Base-by-base conservation (phyloP, 371 early-diverging fungal species). In the Mortierella sp. region DNA sequence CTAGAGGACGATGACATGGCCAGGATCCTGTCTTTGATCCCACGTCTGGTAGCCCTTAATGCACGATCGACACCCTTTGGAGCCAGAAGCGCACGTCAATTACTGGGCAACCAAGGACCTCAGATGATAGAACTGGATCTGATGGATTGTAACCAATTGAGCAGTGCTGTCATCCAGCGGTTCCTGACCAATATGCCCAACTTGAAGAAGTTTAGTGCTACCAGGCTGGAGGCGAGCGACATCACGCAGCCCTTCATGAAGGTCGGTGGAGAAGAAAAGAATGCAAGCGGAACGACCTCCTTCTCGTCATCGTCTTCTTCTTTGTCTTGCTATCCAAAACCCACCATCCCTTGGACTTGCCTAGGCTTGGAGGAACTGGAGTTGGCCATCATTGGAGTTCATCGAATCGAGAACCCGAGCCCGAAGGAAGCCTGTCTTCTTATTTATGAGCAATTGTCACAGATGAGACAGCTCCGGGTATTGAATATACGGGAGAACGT, bases 31-130 rank as follows among this genome's bases (percentile, higher is more conserved):
- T 14, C 27, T 8, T 45, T 58, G 66, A 25, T 47, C 21, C 66
- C 58, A 4, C 9, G 9, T 40, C 51, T 65, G 28, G 24, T 10
- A 17, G 39, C 54, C 1, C 54, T 65, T 21, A 46, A 51, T 37
- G 66, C 45, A 34, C 49, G 58, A n/a, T 51, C 54, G 21, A 58
- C 52, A 22, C 66, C 66, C 0, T 65, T 65, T 21, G 58, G 54
- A 0, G 27, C 43, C 0, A 13, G 16, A 19, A 37, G 37, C 37
- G 37, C 29, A 3, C 0, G n/a, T 14, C 37, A 51, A 24, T 39
- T 64, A 31, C 28, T 64, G 0, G 34, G 39, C 1, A 13, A 44
- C n/a, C 65, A 57, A 21, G 44, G 34, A 12, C 17, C 50, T 10
- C 19, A 63, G 7, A 50, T 63, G 45, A n/a, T 34, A 9, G 40